Base-by-base conservation (phyloP, 768 basidiomycete genomes). In the Sistotremastrum suecicum region DNA sequence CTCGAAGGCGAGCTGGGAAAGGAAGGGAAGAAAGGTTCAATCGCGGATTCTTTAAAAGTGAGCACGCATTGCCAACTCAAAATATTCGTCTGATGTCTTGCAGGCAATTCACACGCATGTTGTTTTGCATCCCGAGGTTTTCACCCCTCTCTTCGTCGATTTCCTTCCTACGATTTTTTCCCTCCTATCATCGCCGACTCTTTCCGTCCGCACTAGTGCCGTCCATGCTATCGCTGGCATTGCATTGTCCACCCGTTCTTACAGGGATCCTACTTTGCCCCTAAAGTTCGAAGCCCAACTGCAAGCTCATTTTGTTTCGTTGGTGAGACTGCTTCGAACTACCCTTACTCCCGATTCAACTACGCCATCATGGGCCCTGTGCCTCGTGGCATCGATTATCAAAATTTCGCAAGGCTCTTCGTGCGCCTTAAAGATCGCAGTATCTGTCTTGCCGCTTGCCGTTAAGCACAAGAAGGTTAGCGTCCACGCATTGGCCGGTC, bases 11-110 rank as follows among this genome's bases (percentile, higher is more conserved):
- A 88, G 50, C 72, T 89, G 9, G 87, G 87, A 4, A 85, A 84
- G 57, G 87, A 90, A 58, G 87, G 87, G 7, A 89, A 89, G 66
- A 88, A 86, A 55, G 87, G 87, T 0, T 76, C 86, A 3, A 72
- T 69, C 1, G 80, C 72, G 34, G 86, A 90, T 58, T 83, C 82
- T 20, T 68, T 87, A 40, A 84, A 79, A 72, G 86, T 80, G 1
- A n/a, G 3, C 30, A 30, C 43, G 41, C 28, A 12, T 8, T 29
- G n/a, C 45, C 7, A 43, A 46, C 42, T 38, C 37, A 35, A 34
- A 29, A 50, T 45, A 50, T 41, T 46, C 37, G 30, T 30, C 39
- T 46, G 10, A 39, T 31, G 39, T 44, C 41, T 42, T 49, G 37
- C 58, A 86, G 84, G 84, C 83, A 3, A 69, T 87, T 32, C 76